phyloP scores from a whole-genome alignment of 1,284 basidiomycete species.

The Puccinia coronata region DNA sequence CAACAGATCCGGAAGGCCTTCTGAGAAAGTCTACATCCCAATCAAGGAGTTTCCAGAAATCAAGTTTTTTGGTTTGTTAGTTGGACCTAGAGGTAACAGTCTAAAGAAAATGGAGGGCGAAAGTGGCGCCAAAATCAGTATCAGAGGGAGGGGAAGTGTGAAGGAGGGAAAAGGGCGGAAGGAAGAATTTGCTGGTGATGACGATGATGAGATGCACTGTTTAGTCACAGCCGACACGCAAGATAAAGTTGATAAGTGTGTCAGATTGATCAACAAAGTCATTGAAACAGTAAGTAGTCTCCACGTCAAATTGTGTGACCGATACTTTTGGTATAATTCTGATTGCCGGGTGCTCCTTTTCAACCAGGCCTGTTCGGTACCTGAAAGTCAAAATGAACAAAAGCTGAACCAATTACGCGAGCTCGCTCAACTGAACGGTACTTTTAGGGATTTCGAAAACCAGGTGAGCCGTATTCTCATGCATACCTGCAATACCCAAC shows the following conservation, averaged over 20 bases:
- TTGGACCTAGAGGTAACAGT: slow-evolving; percentile 97
- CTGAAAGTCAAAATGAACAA: slow-evolving; percentile 99
- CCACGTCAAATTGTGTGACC: not conserved
- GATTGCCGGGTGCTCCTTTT: not conserved
- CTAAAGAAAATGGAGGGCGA: slow-evolving; percentile 99
- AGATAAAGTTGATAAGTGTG: slow-evolving; percentile 85
- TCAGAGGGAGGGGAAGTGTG: slow-evolving; percentile 95
- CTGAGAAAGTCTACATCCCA: slow-evolving; percentile 98
- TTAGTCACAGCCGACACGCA: slow-evolving; percentile 90
- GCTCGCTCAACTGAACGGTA: slow-evolving; percentile 95
- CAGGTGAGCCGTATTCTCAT: slow-evolving; percentile 87
- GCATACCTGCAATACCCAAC: slow-evolving; percentile 74
- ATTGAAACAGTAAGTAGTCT: slow-evolving; percentile 84
- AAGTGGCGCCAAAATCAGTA: slow-evolving; percentile 96
- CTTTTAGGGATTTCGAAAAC: slow-evolving; percentile 97
- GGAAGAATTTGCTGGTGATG: slow-evolving; percentile 74
- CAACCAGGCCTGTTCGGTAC: slow-evolving; percentile 89
- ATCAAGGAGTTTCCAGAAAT: slow-evolving; percentile 99
- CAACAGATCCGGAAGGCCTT: slow-evolving; percentile 82
- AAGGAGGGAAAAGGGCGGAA: slow-evolving; percentile 96
- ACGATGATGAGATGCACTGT: slow-evolving; percentile 98
- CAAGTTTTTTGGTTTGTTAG: slow-evolving; percentile 98
- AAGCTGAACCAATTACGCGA: slow-evolving; percentile 98
- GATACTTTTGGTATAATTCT: not conserved
- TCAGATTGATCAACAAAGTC: slow-evolving; percentile 92